Conservation (phyloP, 306 rosid genomes). For the Psophocarpus tetragonolobus region DNA sequence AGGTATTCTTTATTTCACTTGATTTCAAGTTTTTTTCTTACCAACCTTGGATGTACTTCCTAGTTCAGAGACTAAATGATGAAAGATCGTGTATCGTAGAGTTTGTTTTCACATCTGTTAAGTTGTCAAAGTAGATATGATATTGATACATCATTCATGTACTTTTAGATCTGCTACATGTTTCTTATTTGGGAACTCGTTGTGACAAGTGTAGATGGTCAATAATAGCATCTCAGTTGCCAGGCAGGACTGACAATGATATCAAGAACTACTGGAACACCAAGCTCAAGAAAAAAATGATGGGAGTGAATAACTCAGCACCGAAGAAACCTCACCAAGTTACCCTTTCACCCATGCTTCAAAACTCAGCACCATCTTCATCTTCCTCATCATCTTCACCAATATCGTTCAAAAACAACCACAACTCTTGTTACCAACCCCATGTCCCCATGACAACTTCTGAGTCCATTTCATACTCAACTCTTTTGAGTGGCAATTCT, state of each 20-base stretch:
- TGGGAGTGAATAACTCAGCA: conserved; percentile 38
- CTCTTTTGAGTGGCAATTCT: conserved; percentile 40
- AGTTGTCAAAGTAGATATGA: not conserved
- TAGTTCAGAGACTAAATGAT: not conserved
- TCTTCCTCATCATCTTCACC: conserved; percentile 24
- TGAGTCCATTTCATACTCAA: conserved; percentile 46
- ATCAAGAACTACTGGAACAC: conserved; percentile 98
- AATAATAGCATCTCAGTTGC: conserved; percentile 82
- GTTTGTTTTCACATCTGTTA: not conserved
- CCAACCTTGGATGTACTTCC: not conserved
- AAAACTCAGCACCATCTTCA: conserved; percentile 33
- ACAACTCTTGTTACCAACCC: conserved; percentile 29
- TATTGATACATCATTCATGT: not conserved
- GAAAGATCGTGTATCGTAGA: not conserved
- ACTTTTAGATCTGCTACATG: conserved; percentile 29
- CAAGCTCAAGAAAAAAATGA: conserved; percentile 80
- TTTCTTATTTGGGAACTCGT: not conserved
- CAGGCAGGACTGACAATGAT: conserved; percentile 92
- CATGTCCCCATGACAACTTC: conserved; percentile 35
- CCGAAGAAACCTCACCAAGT: conserved; percentile 42
- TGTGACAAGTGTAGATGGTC: conserved; percentile 72
- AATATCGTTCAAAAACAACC: conserved; percentile 36
- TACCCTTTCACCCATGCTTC: conserved; percentile 39
- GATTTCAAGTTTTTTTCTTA: not conserved
- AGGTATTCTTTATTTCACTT: conserved; percentile 47